These are phyloP conservation scores for Amylostereum chailletii DNA, from an alignment of 1,284 basidiomycete species.

Conservation along the genomic window DNA sequence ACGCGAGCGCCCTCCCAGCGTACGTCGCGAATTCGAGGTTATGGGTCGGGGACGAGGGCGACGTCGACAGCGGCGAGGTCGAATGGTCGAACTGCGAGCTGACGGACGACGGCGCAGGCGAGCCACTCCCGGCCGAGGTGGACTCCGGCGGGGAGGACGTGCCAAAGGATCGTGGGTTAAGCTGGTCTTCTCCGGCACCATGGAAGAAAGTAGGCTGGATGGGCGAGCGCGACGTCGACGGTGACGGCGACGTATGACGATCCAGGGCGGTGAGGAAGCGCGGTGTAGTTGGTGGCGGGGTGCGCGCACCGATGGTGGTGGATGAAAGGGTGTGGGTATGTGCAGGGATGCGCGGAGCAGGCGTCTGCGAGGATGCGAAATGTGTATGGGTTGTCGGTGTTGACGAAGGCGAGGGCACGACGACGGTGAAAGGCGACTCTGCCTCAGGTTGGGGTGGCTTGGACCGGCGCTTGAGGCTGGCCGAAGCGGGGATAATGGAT, in stretches of 20 bases:
- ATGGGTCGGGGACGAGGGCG: conserved; percentile 23
- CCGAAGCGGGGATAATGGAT: conserved; percentile 4
- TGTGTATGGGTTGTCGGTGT: conserved; percentile 11
- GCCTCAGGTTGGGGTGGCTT: conserved; percentile 1
- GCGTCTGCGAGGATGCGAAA: conserved; percentile 5
- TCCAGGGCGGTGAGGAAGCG: conserved; percentile 1
- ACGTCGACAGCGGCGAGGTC: conserved; percentile 23
- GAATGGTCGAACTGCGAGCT: conserved; percentile 27
- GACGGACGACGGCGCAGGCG: conserved; percentile 24
- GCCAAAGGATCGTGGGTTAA: background rate
- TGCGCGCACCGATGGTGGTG: conserved; percentile 23
- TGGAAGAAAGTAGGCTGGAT: background rate
- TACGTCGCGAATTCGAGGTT: background rate
- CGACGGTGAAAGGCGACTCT: conserved; percentile 1
- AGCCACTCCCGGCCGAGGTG: conserved; percentile 23
- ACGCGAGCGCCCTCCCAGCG: background rate
- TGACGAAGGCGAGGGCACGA: conserved; percentile 10
- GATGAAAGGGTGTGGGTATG: background rate
- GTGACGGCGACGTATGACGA: conserved; percentile 2
- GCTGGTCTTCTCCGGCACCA: background rate
- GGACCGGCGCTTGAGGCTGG: conserved; percentile 4
- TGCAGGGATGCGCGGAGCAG: background rate
- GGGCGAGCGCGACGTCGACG: conserved; percentile 2
- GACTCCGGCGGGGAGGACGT: conserved; percentile 18
- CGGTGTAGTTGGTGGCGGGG: conserved; percentile 18